Conservation (phyloP, 768 basidiomycete genomes). For the Trametes coccinea region DNA sequence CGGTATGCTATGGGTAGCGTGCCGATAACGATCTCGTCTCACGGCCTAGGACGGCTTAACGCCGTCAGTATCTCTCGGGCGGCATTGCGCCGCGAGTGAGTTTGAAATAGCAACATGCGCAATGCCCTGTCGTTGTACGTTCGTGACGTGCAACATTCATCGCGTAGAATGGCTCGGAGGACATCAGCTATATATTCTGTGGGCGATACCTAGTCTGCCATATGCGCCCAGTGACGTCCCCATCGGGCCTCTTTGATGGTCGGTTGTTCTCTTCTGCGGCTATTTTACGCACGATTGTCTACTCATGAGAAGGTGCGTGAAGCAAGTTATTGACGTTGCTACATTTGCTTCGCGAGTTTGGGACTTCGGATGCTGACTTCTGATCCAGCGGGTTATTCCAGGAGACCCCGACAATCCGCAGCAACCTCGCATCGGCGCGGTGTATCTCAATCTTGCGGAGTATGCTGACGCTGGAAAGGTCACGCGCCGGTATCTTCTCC, state of each 20-base stretch:
- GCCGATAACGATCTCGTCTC: slow-evolving; percentile 11
- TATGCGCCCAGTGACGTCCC: too few species aligned
- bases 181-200: too few species aligned
- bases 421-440: slow-evolving; percentile 62
- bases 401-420: slow-evolving; percentile 56
- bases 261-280: too few species aligned
- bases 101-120: too few species aligned
- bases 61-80: not conserved
- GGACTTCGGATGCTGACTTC: not conserved
- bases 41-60: not conserved
- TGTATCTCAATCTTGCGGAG: slow-evolving; percentile 73
- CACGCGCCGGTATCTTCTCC: slow-evolving; percentile 64
- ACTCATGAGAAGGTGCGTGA: not conserved
- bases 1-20: slow-evolving; percentile 2
- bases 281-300: too few species aligned
- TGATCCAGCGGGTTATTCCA: slow-evolving; percentile 52
- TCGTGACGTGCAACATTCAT: too few species aligned
- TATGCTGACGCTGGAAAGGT: slow-evolving; percentile 62
- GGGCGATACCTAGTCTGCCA: too few species aligned
- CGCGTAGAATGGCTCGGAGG: too few species aligned
- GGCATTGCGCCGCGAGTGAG: too few species aligned
- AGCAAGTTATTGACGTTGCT: not conserved
- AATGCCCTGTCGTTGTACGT: too few species aligned
- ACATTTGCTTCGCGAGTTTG: not conserved
- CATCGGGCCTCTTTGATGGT: too few species aligned